Base-by-base conservation (phyloP, 2,329 filamentous ascomycete species). In the Rasamsonia emersonii region DNA sequence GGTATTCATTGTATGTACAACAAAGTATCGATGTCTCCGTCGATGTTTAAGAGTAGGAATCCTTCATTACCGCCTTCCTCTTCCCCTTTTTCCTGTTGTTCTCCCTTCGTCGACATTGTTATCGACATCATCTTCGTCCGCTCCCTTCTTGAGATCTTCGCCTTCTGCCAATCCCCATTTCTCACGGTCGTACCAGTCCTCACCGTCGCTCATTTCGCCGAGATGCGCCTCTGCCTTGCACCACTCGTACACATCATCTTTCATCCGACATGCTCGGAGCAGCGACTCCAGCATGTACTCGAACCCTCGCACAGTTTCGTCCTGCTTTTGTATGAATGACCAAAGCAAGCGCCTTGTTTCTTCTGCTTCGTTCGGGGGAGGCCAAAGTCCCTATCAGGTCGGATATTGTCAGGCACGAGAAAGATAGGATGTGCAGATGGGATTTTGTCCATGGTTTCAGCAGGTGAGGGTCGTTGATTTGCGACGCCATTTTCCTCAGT, bases 121-220 rank as follows among this genome's bases (percentile, higher is more conserved):
- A 37, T 74, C 72, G 18, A 73, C 70, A 40, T 79, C 75, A 43
- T 79, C 75, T 35, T 70, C 66, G 35, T 75, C 70, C 23, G 71
- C 70, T 0, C 75, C 75, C 48, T 79, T 79, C 40, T 70, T 68
- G 32, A 79, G 50, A 36, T 71, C 68, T 25, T 72, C 69, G 1
- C 69, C 68, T 20, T 61, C 58, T 3, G 44, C 49, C n/a, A 79
- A 51, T 0, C 66, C 67, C 75, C 73, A 79, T 44, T 74, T 70
- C 34, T 74, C 70, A 13, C 64, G 60, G 45, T 80, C 76, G 42
- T 77, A 76, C 76, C 76, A 80, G 45, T 80, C 76, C 54, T 80
- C 76, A 2, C 76, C 75, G 45, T 80, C 76, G 32, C 72, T 77
- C 73, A 79, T 71, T 48, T 79, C 75, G 4, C 74, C 73, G 10